Conservation (phyloP, 805 yeast genomes). For the Saccharomycopsis olivae region DNA sequence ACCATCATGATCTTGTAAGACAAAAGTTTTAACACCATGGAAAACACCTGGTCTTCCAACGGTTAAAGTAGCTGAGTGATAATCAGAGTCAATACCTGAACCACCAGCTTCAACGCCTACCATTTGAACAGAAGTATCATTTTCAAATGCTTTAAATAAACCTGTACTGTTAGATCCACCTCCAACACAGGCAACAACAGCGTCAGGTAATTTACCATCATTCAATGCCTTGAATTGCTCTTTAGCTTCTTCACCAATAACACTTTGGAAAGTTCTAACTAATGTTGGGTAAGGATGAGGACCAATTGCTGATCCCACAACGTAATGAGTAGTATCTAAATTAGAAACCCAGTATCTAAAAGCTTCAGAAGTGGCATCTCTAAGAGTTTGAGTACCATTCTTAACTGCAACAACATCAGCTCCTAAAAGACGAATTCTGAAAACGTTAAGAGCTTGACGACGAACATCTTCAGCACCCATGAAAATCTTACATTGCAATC, state of each 20-base stretch:
- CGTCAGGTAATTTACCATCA: conserved; percentile 79
- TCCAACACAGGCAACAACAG: conserved; percentile 97
- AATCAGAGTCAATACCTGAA: conserved; percentile 81
- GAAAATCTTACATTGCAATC: conserved; percentile 84
- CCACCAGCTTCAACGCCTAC: conserved; percentile 99
- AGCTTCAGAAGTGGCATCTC: conserved; percentile 98
- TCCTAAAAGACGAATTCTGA: conserved; percentile 93
- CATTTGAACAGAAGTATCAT: conserved; percentile 65
- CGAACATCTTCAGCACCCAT: conserved; percentile 99
- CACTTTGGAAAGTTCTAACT: conserved; percentile 96
- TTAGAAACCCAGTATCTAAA: conserved; percentile 92
- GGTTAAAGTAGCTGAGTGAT: conserved; percentile 91
- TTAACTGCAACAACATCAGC: conserved; percentile 91
- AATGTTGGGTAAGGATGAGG: conserved; percentile 98
- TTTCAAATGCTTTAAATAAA: conserved; percentile 87
- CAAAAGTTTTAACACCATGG: conserved; percentile 95
- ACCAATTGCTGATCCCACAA: conserved; percentile 97
- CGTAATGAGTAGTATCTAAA: conserved; percentile 78
- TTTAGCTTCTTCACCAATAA: conserved; percentile 91
- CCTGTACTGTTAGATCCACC: conserved; percentile 98
- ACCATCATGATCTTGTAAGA: conserved; percentile 85
- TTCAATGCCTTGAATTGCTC: conserved; percentile 76
- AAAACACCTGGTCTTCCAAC: conserved; percentile 94
- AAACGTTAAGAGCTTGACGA: conserved; percentile 96
- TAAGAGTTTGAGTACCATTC: conserved; percentile 88